These are phyloP conservation scores for Sungouiozyma ichnusensis DNA, from an alignment of 805 yeast species.

Conservation along the genomic window DNA sequence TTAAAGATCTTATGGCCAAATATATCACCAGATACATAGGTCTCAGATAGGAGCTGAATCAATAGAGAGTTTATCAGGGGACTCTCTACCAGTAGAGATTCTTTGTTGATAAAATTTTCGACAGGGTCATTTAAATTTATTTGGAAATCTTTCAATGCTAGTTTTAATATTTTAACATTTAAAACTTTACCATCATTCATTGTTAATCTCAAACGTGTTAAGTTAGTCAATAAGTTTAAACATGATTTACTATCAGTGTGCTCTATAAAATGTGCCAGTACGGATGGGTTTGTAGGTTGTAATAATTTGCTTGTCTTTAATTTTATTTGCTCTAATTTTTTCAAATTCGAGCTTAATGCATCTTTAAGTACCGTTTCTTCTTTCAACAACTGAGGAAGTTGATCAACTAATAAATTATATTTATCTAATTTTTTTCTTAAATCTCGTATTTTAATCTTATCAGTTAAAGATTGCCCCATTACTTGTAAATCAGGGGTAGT, in stretches of 20 bases:
- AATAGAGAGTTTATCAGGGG: neutral
- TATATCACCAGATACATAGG: neutral
- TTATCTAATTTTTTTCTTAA: slow-evolving; percentile 10
- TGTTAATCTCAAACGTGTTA: neutral
- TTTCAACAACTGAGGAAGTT: slow-evolving; percentile 3
- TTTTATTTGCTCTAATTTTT: no score
- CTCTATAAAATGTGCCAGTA: neutral
- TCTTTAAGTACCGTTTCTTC: neutral
- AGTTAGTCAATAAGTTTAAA: neutral
- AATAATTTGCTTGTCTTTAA: neutral
- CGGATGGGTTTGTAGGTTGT: neutral
- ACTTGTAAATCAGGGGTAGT: slow-evolving; percentile 7
- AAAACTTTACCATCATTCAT: neutral
- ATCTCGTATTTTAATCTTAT: slow-evolving; percentile 9
- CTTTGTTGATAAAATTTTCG: neutral
- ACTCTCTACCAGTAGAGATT: neutral
- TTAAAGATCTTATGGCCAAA: neutral
- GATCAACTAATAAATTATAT: slow-evolving; percentile 6
- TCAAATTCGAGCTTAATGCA: neutral
- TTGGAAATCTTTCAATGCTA: neutral
- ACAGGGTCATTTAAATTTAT: neutral
- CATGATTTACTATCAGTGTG: neutral
- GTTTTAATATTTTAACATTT: neutral
- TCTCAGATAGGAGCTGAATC: neutral
- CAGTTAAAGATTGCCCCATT: slow-evolving; percentile 7